Conservation (phyloP, 75 land plant genomes). For the Selaginella moellendorffii region DNA sequence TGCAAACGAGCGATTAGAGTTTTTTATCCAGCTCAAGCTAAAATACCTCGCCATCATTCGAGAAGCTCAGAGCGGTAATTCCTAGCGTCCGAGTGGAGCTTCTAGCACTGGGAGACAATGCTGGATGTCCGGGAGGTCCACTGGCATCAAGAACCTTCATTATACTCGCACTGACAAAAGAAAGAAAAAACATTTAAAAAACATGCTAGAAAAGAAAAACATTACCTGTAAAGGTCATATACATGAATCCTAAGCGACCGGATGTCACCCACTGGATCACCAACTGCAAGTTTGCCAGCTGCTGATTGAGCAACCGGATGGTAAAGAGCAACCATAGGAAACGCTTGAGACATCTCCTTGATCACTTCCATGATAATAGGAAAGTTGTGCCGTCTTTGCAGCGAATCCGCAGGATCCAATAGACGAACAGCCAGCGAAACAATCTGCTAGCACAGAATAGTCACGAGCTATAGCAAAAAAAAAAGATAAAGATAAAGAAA, state of each 20-base stretch:
- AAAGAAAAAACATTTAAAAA: background rate
- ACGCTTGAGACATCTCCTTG: slow-evolving; percentile 57
- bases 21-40: background rate
- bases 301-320: slow-evolving; percentile 28
- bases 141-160: slow-evolving; percentile 84
- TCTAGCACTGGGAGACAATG: slow-evolving; percentile 26
- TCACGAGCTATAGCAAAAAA: no score
- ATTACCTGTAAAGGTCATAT: slow-evolving; percentile 77
- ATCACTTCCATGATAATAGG: slow-evolving; percentile 53
- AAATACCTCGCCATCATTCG: slow-evolving; percentile 84
- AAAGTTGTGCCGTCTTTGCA: slow-evolving; percentile 49
- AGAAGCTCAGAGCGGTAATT: slow-evolving; percentile 65
- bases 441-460: no score
- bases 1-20: background rate
- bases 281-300: slow-evolving; percentile 54
- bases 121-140: slow-evolving; percentile 83
- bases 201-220: no score
- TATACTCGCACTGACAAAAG: slow-evolving; percentile 41
- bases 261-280: slow-evolving; percentile 73
- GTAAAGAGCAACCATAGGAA: slow-evolving; percentile 67
- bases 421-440: no score
- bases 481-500: no score
- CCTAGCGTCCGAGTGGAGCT: slow-evolving; percentile 26
- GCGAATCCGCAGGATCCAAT: no score
- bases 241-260: slow-evolving; percentile 42